A percentile compares a stretch with the other conserved stretches of the same genome.
phyloP scores from a whole-genome alignment of 495 filamentous ascomycete species.

The Penicillium flavigenum region DNA sequence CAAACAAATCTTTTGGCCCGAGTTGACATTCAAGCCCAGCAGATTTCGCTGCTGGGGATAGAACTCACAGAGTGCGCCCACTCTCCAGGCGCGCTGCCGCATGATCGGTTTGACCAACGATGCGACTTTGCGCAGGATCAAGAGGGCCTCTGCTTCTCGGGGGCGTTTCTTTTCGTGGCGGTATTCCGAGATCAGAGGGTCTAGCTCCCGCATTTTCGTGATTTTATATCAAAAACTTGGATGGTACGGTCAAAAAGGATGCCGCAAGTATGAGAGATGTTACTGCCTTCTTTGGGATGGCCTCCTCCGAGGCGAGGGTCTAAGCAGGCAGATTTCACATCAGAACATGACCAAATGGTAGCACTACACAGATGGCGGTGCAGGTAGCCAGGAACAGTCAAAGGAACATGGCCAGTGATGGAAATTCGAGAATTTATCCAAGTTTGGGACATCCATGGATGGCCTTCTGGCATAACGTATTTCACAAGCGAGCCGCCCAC shows the following conservation, averaged over 20 bases:
- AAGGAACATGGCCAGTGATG: conserved; percentile 3
- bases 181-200: conserved; percentile 71
- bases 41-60: conserved; percentile 73
- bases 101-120: conserved; percentile 95
- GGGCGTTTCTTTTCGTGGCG: conserved; percentile 74
- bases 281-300: conserved; percentile 3
- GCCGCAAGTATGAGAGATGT: neutral
- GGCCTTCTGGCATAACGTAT: no score
- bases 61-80: conserved; percentile 81
- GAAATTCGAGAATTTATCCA: conserved; percentile 4
- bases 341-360: neutral
- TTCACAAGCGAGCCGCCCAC: no score
- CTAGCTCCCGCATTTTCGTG: conserved; percentile 59
- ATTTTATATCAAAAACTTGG: neutral
- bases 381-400: conserved; percentile 2
- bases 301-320: conserved; percentile 9
- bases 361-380: neutral
- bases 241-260: neutral
- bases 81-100: conserved; percentile 78
- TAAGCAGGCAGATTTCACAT: conserved; percentile 6
- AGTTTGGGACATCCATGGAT: neutral
- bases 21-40: conserved; percentile 77
- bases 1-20: conserved; percentile 76
- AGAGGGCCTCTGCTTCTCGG: conserved; percentile 74
- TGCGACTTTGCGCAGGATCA: conserved; percentile 77